Evolutionary conservation across 73 alveolate species (phyloP).

Genomic region (Tetrahymena borealis): DNA sequence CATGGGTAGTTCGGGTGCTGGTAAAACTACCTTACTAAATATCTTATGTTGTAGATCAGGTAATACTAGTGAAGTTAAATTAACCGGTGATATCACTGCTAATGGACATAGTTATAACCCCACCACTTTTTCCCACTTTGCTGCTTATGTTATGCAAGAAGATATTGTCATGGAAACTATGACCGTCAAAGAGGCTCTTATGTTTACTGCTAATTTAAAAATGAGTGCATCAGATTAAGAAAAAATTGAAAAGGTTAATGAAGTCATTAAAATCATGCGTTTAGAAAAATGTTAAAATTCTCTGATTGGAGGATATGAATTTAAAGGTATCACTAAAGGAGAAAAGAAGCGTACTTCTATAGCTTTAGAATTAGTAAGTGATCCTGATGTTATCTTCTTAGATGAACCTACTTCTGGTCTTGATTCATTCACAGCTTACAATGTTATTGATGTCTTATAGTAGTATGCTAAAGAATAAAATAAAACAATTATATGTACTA

Average conservation of each 20-base stretch:
- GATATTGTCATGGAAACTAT: constrained; percentile 38
- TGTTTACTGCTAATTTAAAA: constrained; percentile 50
- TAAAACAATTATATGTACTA: constrained; percentile 70
- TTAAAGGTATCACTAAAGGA: constrained; percentile 48
- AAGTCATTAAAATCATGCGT: constrained; percentile 20
- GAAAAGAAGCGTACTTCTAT: constrained; percentile 52
- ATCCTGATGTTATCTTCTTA: constrained; percentile 44
- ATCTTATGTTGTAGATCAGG: constrained; percentile 16
- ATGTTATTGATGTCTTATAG: constrained; percentile 8
- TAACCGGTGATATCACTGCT: constrained; percentile 19
- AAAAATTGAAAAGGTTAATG: background rate
- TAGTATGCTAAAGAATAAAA: constrained; percentile 13
- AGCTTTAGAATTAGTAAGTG: constrained; percentile 52
- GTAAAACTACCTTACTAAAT: constrained; percentile 47
- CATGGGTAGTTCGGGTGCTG: constrained; percentile 48
- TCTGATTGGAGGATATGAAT: constrained; percentile 21
- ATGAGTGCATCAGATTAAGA: constrained; percentile 12
- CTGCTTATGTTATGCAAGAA: constrained; percentile 75
- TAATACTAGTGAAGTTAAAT: background rate
- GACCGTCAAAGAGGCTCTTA: constrained; percentile 29
- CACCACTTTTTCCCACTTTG: constrained; percentile 49
- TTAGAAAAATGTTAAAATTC: constrained; percentile 27
- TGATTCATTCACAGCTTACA: constrained; percentile 48
- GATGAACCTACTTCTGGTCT: constrained; percentile 64
- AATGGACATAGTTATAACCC: constrained; percentile 13